These are phyloP conservation scores for Selaginella tamariscina DNA, from an alignment of 75 land plant genomes.

Conservation along the genomic window DNA sequence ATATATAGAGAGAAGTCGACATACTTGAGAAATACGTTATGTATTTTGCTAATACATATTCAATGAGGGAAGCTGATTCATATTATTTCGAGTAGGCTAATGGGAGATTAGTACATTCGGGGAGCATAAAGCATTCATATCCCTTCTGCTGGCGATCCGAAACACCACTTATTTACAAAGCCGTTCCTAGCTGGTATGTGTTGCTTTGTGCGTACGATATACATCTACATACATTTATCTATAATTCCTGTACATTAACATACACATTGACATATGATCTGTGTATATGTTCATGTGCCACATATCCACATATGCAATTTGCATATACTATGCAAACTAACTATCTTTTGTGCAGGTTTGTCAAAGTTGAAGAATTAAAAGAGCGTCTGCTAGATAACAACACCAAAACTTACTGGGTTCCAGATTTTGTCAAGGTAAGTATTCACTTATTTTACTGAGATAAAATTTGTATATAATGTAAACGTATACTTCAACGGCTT, in stretches of 20 bases:
- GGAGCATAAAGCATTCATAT: slow-evolving; percentile 78
- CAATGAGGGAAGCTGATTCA: neutral
- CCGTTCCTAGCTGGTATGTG: slow-evolving; percentile 92
- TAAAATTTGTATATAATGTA: neutral
- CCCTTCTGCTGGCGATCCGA: slow-evolving; percentile 99
- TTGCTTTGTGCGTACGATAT: neutral
- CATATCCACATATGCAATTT: too few species aligned
- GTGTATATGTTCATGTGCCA: too few species aligned
- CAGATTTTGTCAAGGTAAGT: slow-evolving; percentile 83
- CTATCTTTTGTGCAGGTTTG: slow-evolving; percentile 80
- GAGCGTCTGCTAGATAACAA: slow-evolving; percentile 73
- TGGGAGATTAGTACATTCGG: slow-evolving; percentile 62
- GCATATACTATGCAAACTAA: too few species aligned
- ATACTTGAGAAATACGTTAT: too few species aligned
- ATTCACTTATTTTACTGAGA: neutral
- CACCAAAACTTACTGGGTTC: slow-evolving; percentile 91
- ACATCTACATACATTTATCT: neutral
- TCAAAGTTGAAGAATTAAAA: slow-evolving; percentile 74
- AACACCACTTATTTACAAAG: slow-evolving; percentile 89
- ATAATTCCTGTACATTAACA: too few species aligned
- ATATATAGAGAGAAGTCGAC: too few species aligned
- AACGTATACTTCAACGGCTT: neutral
- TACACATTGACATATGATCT: too few species aligned
- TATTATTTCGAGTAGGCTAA: slow-evolving; percentile 34
- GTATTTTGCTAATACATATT: neutral